Evolutionary conservation across 1,284 basidiomycete species (phyloP).

Genomic region (Sporisorium scitamineum): DNA sequence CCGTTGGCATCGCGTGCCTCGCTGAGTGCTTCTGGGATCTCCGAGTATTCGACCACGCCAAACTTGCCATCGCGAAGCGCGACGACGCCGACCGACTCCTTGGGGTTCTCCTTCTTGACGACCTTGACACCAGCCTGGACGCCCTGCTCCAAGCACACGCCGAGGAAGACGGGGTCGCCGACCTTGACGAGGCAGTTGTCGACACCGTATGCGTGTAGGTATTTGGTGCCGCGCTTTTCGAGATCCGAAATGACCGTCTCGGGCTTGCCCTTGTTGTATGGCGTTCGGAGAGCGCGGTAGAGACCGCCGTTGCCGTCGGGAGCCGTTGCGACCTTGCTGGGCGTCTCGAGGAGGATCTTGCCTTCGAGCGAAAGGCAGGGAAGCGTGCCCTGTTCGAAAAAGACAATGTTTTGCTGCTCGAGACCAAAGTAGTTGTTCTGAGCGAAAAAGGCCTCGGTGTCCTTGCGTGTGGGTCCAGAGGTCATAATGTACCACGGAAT

Average conservation of each 20-base stretch:
- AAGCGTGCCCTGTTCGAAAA: constrained; percentile 99
- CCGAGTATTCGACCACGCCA: constrained; percentile 96
- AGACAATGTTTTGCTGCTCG: constrained; percentile 81
- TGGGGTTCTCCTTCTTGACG: constrained; percentile 86
- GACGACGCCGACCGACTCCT: constrained; percentile 95
- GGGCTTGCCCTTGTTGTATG: constrained; percentile 72
- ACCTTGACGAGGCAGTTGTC: constrained; percentile 99
- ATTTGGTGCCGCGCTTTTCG: constrained; percentile 80
- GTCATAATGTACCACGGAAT: constrained; percentile 99
- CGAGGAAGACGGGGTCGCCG: constrained; percentile 95
- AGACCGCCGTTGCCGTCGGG: constrained; percentile 98
- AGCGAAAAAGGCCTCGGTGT: constrained; percentile 88
- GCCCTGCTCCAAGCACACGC: constrained; percentile 86
- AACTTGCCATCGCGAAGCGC: constrained; percentile 84
- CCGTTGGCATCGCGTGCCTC: constrained; percentile 78
- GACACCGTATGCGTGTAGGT: constrained; percentile 95
- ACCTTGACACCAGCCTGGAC: constrained; percentile 95
- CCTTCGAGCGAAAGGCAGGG: constrained; percentile 95
- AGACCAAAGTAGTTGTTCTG: constrained; percentile 87
- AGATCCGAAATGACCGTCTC: constrained; percentile 87
- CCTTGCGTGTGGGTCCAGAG: constrained; percentile 89
- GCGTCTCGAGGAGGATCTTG: constrained; percentile 87
- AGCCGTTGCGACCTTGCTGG: constrained; percentile 85
- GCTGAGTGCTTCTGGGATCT: constrained; percentile 88
- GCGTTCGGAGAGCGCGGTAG: constrained; percentile 88